phyloP scores from a whole-genome alignment of 2,329 filamentous ascomycete species.

The Fusarium subtropicale region DNA sequence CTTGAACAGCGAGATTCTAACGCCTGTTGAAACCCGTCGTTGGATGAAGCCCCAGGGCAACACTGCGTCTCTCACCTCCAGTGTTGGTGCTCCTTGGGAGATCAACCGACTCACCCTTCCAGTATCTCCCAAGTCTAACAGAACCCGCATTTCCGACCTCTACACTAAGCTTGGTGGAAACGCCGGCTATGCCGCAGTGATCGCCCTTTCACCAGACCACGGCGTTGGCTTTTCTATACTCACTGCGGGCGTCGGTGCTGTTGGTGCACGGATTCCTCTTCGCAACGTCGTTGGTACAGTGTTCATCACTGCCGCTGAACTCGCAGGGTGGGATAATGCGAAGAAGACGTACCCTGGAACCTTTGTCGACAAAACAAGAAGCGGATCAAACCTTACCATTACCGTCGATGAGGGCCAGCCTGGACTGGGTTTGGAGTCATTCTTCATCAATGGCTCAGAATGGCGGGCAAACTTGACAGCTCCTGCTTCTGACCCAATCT shows the following conservation, averaged over 20 bases:
- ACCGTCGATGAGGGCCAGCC: slow-evolving; percentile 27
- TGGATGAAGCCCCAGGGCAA: slow-evolving; percentile 43
- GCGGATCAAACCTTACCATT: slow-evolving; percentile 37
- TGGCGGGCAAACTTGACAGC: neutral
- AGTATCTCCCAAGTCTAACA: slow-evolving; percentile 40
- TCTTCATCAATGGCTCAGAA: slow-evolving; percentile 4
- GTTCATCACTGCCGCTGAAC: slow-evolving; percentile 40
- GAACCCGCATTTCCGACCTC: slow-evolving; percentile 35
- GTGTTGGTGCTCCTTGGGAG: slow-evolving; percentile 42
- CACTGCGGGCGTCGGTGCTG: slow-evolving; percentile 40
- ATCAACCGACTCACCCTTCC: slow-evolving; percentile 34
- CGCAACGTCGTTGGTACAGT: slow-evolving; percentile 29
- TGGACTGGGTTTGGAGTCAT: slow-evolving; percentile 13
- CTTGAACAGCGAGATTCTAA: slow-evolving; percentile 35
- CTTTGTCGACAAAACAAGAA: slow-evolving; percentile 7
- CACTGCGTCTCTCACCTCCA: slow-evolving; percentile 32
- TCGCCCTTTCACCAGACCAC: slow-evolving; percentile 34
- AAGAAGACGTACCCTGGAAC: slow-evolving; percentile 31
- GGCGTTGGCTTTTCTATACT: slow-evolving; percentile 45
- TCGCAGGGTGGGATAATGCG: slow-evolving; percentile 37
- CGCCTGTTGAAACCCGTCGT: neutral
- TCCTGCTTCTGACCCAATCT: slow-evolving; percentile 1
- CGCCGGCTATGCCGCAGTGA: slow-evolving; percentile 9
- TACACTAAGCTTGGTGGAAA: slow-evolving; percentile 37
- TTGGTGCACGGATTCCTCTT: slow-evolving; percentile 29